phyloP scores from a whole-genome alignment of 805 yeast genomes.

The Lachancea mirantina region DNA sequence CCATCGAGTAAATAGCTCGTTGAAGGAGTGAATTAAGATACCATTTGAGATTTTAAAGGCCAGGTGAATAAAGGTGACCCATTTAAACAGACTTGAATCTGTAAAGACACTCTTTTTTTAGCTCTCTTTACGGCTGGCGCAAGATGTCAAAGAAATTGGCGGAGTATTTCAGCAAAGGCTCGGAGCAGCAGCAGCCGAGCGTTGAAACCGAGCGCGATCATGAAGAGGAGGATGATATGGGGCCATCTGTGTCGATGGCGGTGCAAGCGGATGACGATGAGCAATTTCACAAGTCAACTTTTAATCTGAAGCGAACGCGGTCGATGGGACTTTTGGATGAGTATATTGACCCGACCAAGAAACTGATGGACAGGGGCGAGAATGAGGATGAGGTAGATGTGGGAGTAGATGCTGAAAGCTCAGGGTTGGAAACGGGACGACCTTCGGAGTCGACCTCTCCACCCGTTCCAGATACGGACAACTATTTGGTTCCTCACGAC shows the following conservation, averaged over 20 bases:
- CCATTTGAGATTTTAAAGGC: no score
- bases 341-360: conserved; percentile 44
- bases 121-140: no score
- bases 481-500: conserved; percentile 54
- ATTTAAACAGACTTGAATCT: no score
- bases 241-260: conserved; percentile 40
- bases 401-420: conserved; percentile 8
- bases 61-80: no score
- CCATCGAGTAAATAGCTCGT: no score
- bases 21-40: no score
- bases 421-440: conserved; percentile 9
- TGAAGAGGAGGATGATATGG: conserved; percentile 27
- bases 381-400: conserved; percentile 19
- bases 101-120: no score
- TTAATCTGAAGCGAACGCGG: conserved; percentile 71
- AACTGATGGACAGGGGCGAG: conserved; percentile 25
- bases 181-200: conserved; percentile 2
- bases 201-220: conserved; percentile 2
- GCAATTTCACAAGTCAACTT: conserved; percentile 63
- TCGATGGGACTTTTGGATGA: conserved; percentile 76
- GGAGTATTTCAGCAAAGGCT: conserved; percentile 19
- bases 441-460: conserved; percentile 31
- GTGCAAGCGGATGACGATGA: conserved; percentile 66
- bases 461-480: conserved; percentile 28
- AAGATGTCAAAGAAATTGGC: conserved; percentile 28